A percentile compares a stretch with the other conserved stretches of the same genome.
phyloP scores from a whole-genome alignment of 2,329 filamentous ascomycete genomes.

The Trichophyton verrucosum region DNA sequence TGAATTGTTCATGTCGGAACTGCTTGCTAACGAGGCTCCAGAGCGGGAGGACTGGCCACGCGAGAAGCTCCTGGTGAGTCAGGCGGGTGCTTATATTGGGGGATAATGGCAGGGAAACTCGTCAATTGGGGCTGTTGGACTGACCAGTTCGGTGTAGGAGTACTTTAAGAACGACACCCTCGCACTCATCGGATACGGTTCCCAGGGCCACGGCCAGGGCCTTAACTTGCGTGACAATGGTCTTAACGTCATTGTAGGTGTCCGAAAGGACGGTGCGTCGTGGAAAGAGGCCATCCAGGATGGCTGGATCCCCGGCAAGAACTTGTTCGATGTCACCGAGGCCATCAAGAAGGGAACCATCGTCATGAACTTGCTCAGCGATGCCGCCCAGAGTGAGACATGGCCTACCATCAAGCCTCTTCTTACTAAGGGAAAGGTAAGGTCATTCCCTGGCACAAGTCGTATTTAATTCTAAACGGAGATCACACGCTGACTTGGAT shows the following conservation, averaged over 20 bases:
- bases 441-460: background rate
- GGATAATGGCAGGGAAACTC: background rate
- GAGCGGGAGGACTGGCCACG: conserved; percentile 97
- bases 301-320: conserved; percentile 96
- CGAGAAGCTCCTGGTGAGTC: conserved; percentile 88
- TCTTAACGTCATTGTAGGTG: conserved; percentile 96
- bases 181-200: conserved; percentile 96
- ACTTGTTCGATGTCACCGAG: conserved; percentile 96
- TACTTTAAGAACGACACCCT: conserved; percentile 99
- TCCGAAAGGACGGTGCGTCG: conserved; percentile 94
- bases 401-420: conserved; percentile 98
- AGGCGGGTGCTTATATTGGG: background rate
- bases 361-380: conserved; percentile 97
- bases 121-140: background rate
- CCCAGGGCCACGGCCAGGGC: conserved; percentile 96
- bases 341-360: conserved; percentile 88
- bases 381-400: conserved; percentile 96
- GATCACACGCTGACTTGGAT: conserved; percentile 10
- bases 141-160: conserved; percentile 45
- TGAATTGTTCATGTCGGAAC: background rate
- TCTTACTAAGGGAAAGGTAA: conserved; percentile 94
- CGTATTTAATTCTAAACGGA: background rate
- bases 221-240: conserved; percentile 99
- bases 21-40: conserved; percentile 28
- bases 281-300: conserved; percentile 97